A percentile compares a stretch with the other conserved stretches of the same genome.
phyloP scores from a whole-genome alignment of 106 monocot genomes.

The Dioscorea alata region DNA sequence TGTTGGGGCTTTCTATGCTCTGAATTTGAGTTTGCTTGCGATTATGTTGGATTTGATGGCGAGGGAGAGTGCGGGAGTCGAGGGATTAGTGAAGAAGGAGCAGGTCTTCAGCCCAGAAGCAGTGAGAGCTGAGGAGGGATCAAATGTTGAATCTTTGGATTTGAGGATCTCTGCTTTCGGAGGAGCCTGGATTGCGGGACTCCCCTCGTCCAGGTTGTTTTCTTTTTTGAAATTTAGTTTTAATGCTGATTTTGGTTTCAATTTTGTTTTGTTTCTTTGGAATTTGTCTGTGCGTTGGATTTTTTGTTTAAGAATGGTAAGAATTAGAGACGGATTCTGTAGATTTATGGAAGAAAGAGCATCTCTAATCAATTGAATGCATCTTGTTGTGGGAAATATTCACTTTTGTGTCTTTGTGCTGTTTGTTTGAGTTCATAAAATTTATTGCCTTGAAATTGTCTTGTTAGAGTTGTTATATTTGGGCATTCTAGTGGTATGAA shows the following conservation, averaged over 20 bases:
- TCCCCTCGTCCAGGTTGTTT: conserved; percentile 1
- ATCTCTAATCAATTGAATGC: too few relatives aligned
- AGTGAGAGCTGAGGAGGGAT: background rate
- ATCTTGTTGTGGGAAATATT: background rate
- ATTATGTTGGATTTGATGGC: background rate
- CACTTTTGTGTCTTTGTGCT: background rate
- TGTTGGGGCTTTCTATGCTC: background rate
- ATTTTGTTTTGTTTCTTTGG: background rate
- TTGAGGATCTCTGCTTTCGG: background rate
- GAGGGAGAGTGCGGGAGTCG: background rate
- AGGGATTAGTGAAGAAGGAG: background rate
- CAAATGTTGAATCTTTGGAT: background rate
- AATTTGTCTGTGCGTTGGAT: background rate
- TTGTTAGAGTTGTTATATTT: background rate
- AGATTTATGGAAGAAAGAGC: background rate
- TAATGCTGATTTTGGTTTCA: too few relatives aligned
- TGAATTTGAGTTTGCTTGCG: background rate
- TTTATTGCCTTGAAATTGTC: background rate
- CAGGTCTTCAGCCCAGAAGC: too few relatives aligned
- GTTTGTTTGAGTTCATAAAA: background rate
- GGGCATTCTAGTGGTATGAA: background rate
- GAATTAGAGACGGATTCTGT: background rate
- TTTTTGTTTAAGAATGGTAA: background rate
- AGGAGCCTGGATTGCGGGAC: conserved; percentile 1
- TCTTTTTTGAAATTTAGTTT: background rate